Conservation (phyloP, 2,329 filamentous ascomycete species). For the Hypoxylon sp. region DNA sequence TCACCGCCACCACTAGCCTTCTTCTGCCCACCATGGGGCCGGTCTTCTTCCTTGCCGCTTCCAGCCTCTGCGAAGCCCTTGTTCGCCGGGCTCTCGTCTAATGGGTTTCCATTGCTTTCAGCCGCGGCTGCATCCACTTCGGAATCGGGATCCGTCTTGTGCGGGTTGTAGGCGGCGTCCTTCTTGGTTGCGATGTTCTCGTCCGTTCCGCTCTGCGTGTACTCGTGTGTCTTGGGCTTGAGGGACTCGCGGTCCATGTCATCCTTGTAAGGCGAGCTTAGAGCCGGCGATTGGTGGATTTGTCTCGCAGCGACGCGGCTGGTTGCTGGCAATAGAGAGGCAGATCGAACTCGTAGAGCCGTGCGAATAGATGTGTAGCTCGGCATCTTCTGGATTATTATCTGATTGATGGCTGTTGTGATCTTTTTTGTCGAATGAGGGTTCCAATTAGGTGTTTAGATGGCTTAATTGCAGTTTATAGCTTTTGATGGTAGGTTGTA, state of each 20-base stretch:
- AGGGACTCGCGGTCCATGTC: constrained; percentile 71
- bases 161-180: constrained; percentile 76
- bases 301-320: constrained; percentile 40
- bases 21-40: constrained; percentile 53
- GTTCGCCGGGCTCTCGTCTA: constrained; percentile 61
- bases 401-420: not conserved
- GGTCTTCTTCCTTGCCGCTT: constrained; percentile 43
- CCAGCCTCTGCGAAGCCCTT: constrained; percentile 55
- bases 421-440: not conserved
- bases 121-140: constrained; percentile 61
- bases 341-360: constrained; percentile 34
- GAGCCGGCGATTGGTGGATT: constrained; percentile 52
- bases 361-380: constrained; percentile 41
- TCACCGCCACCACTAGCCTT: constrained; percentile 47
- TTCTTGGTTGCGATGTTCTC: constrained; percentile 66
- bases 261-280: constrained; percentile 61
- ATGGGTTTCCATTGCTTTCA: constrained; percentile 52
- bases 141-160: constrained; percentile 74
- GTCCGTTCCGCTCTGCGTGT: constrained; percentile 75
- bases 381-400: constrained; percentile 31
- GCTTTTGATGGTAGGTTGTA: not conserved
- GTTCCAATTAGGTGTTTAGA: constrained; percentile 3
- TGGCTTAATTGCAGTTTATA: not conserved
- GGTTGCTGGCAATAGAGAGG: constrained; percentile 21
- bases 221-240: constrained; percentile 74